phyloP scores from a whole-genome alignment of 2,329 filamentous ascomycete species.

The Fusarium equiseti region DNA sequence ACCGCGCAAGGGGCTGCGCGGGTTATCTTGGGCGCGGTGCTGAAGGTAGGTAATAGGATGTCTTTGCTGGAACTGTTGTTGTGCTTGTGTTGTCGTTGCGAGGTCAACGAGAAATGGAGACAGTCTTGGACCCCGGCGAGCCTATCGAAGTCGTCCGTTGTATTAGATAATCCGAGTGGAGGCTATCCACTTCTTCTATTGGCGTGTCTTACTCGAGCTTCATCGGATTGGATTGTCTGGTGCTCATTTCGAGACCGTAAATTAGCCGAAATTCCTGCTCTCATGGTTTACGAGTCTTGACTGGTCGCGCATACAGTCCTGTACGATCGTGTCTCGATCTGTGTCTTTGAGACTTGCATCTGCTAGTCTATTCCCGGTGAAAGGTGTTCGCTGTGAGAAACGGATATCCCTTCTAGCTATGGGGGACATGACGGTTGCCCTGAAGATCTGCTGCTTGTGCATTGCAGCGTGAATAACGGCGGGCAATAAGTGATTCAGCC shows the following conservation, averaged over 20 bases:
- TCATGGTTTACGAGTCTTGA: slow-evolving; percentile 26
- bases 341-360: slow-evolving; percentile 34
- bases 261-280: slow-evolving; percentile 47
- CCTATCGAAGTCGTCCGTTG: slow-evolving; percentile 20
- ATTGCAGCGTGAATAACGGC: slow-evolving; percentile 15
- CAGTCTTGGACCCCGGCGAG: slow-evolving; percentile 32
- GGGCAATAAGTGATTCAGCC: slow-evolving; percentile 15
- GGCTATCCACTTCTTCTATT: slow-evolving; percentile 26
- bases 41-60: slow-evolving; percentile 47
- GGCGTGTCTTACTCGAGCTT: slow-evolving; percentile 24
- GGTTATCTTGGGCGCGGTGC: slow-evolving; percentile 46
- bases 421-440: slow-evolving; percentile 29
- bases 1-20: slow-evolving; percentile 28
- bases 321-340: slow-evolving; percentile 35
- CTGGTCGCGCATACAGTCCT: slow-evolving; percentile 26
- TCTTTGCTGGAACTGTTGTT: slow-evolving; percentile 52
- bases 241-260: slow-evolving; percentile 28
- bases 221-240: slow-evolving; percentile 8
- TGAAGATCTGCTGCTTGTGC: slow-evolving; percentile 24
- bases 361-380: slow-evolving; percentile 28
- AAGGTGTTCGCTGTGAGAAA: slow-evolving; percentile 11
- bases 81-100: slow-evolving; percentile 59
- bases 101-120: slow-evolving; percentile 54
- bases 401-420: slow-evolving; percentile 20
- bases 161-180: slow-evolving; percentile 40